Percentiles rank a stretch among this genome's conserved stretches.
Conservation (phyloP, 257 asterid genomes). For the Rubia yunnanensis region DNA sequence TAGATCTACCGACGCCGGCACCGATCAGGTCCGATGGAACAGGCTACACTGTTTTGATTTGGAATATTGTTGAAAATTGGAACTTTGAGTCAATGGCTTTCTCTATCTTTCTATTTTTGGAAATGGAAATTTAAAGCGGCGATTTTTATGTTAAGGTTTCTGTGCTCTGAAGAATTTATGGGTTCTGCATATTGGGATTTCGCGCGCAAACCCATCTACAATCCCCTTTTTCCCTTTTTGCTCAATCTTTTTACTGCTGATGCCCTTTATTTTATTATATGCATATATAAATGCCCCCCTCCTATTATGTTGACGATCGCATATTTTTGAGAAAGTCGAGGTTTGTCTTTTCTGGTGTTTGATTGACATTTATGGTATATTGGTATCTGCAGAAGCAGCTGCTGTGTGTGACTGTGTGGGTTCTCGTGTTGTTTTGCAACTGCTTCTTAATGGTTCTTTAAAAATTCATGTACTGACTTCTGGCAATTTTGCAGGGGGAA, state of each 20-base stretch:
- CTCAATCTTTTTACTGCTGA: neutral
- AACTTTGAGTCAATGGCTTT: slow-evolving; percentile 5
- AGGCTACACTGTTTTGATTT: neutral
- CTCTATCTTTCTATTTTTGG: slow-evolving; percentile 35
- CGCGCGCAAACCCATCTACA: slow-evolving; percentile 40
- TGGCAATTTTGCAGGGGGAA: slow-evolving; percentile 50
- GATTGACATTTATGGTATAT: slow-evolving; percentile 8
- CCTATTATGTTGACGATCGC: neutral
- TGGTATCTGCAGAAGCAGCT: slow-evolving; percentile 6
- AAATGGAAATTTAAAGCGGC: slow-evolving; percentile 15
- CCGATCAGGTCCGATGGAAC: slow-evolving; percentile 38
- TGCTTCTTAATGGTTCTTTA: slow-evolving; percentile 14
- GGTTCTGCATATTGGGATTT: slow-evolving; percentile 34
- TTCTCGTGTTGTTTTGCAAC: slow-evolving; percentile 22
- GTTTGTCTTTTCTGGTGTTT: slow-evolving; percentile 17
- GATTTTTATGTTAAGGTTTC: neutral
- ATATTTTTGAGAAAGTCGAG: slow-evolving; percentile 11
- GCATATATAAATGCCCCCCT: neutral
- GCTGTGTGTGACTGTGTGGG: slow-evolving; percentile 4
- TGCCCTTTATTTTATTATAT: slow-evolving; percentile 10
- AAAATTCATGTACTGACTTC: slow-evolving; percentile 19
- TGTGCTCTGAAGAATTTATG: slow-evolving; percentile 9
- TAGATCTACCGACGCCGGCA: slow-evolving; percentile 60
- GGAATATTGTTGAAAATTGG: slow-evolving; percentile 8
- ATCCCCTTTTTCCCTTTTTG: neutral